Base-by-base conservation (phyloP, 208 protist genomes). In the Zelonia costaricensis region DNA sequence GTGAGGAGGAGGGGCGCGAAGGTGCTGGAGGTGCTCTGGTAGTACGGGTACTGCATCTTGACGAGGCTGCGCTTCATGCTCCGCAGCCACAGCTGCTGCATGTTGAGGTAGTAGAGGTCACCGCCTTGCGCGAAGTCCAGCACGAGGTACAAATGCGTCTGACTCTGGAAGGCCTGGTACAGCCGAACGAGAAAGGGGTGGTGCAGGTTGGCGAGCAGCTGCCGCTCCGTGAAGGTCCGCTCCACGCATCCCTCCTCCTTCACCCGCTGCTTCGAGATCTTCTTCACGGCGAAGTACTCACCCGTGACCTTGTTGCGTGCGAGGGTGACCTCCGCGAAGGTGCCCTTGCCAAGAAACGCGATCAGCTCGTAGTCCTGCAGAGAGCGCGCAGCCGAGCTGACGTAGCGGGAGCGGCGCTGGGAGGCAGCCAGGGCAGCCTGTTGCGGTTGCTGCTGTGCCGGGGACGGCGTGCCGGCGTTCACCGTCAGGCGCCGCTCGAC, bases 261-360 rank as follows among this genome's bases (percentile, higher is more conserved):
- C 62, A 95, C 82, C 47, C 88, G 87, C 67, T 76, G 69, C 68
- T 95, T 95, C 0, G 77, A 89, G 52, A 95, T 95, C 45, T 91
- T 92, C 60, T 95, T 95, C 22, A 95, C 74, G 0, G 89, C 86
- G 65, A 80, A 95, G n/a, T 89, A 71, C 55, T 88, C 73, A 7
- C 69, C 39, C 9, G 80, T 93, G n/a, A 60, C 45, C 10, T 78
- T 76, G 57, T 84, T 81, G 23, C 89, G 78, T 22, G 89, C 89
- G 28, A 95, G 71, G 12, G 89, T 95, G 23, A 95, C 89, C 62
- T 95, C 89, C 4, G 86, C 84, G 63, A 95, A 95, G 44, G 82
- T 84, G 45, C 89, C 89, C 31, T 44, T 80, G 47, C 89, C 89
- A n/a, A 95, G 57, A 53, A 89, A 91, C 6, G 89, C 89, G 36